Conservation (phyloP, 2,329 filamentous ascomycete genomes). For the Colletotrichum sp. region DNA sequence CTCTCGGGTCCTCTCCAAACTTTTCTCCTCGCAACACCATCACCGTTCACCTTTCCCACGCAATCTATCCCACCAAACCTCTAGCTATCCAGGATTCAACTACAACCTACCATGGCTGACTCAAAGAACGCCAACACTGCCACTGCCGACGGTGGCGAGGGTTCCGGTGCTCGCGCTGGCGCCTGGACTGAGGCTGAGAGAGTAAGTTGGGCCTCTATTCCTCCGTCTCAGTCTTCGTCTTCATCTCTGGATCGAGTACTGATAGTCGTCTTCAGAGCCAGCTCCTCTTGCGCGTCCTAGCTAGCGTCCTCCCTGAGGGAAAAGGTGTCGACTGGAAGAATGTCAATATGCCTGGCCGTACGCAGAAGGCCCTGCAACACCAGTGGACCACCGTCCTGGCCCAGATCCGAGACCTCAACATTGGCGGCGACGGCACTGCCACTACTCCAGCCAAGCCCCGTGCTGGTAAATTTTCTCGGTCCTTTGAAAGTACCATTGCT, state of each 20-base stretch:
- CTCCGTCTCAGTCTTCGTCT: neutral
- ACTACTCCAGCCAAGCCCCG: constrained; percentile 4
- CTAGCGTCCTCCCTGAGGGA: constrained; percentile 32
- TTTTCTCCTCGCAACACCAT: neutral
- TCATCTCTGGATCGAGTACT: neutral
- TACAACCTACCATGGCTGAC: constrained; percentile 27
- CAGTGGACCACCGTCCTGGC: constrained; percentile 43
- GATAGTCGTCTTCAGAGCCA: constrained; percentile 29
- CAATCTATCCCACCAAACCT: neutral
- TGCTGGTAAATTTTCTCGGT: neutral
- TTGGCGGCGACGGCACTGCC: constrained; percentile 8
- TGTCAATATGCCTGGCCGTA: constrained; percentile 41
- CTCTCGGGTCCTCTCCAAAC: neutral
- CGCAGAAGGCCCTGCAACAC: constrained; percentile 40
- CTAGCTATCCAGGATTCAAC: neutral
- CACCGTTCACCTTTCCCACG: neutral
- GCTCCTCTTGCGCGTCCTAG: constrained; percentile 40
- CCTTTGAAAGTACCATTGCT: neutral
- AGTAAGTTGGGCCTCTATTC: constrained; percentile 23
- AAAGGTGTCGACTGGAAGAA: constrained; percentile 38
- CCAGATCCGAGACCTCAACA: constrained; percentile 38
- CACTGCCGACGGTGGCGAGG: constrained; percentile 25
- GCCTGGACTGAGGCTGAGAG: constrained; percentile 44
- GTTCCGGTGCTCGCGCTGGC: neutral
- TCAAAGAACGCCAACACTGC: neutral